phyloP scores from a whole-genome alignment of 2,329 filamentous ascomycete genomes.

The Fusarium nodosum region DNA sequence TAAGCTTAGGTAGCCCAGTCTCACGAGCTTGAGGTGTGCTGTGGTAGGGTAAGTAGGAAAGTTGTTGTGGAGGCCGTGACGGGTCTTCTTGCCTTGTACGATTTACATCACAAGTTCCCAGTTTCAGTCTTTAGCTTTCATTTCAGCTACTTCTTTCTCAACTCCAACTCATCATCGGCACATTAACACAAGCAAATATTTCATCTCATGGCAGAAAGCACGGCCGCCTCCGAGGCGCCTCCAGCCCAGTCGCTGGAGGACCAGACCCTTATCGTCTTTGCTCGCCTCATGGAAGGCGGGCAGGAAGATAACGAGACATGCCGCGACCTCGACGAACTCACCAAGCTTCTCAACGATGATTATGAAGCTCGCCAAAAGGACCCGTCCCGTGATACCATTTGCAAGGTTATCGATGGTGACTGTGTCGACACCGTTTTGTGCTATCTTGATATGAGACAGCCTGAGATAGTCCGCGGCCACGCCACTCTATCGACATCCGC shows the following conservation, averaged over 20 bases:
- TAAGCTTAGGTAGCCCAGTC: constrained; percentile 16
- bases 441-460: constrained; percentile 86
- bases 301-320: constrained; percentile 82
- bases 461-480: constrained; percentile 80
- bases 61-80: constrained; percentile 29
- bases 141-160: constrained; percentile 7
- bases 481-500: constrained; percentile 86
- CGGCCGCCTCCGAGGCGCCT: constrained; percentile 52
- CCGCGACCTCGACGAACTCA: constrained; percentile 69
- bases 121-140: constrained; percentile 28
- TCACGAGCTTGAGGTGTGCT: constrained; percentile 29
- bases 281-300: constrained; percentile 90
- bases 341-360: constrained; percentile 71
- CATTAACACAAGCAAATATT: constrained; percentile 6
- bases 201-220: constrained; percentile 52
- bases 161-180: background rate
- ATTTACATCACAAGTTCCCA: constrained; percentile 44
- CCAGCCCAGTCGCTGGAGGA: constrained; percentile 64
- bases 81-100: constrained; percentile 39
- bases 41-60: constrained; percentile 29
- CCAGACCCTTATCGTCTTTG: constrained; percentile 82
- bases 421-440: constrained; percentile 88
- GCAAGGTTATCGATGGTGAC: constrained; percentile 76
- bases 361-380: constrained; percentile 60
- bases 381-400: constrained; percentile 63